Evolutionary conservation across 1,284 basidiomycete genomes (phyloP), one percentile per base, ranked within the genome.

Genomic region (Sanghuangporus sanghuang): DNA sequence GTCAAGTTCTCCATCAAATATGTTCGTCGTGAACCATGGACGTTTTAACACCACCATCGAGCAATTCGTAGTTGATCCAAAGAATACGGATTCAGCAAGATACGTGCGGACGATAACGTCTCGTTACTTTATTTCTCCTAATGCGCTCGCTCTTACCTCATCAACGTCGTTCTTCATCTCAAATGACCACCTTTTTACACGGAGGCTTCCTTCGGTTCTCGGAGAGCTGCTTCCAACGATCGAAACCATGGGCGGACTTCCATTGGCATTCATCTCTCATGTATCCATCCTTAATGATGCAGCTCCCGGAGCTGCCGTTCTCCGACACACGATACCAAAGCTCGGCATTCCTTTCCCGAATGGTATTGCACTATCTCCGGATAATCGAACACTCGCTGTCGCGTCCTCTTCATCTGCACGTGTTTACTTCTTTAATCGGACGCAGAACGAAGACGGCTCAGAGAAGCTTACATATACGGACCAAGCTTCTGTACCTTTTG

Each of bases 161-260:
- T 79, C 81, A 1, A 78, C 79, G 60, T 81, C 84, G 0, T 89
- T 91, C 71, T 86, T 85, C 67, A 78, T 90, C 42, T 82, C 81
- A 39, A 86, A 91, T 69, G 89, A 91, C 69, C 89, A 91, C 68
- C 71, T 83, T 32, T 72, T 90, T 68, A 89, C 89, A 0, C 78
- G 85, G 7, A 81, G 89, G 12, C 76, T 87, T 23, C 83, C 84
- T 0, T 70, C 73, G 44, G 64, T 70, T 4, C 58, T 88, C 21
- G 85, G 84, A 3, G 71, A 73, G 61, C 64, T 83, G 27, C 69
- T 85, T 0, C 82, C 86, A 0, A 36, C 85, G 44, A 49, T 81
- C 55, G 89, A 91, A 70, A 80, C 84, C 1, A 1, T 85, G 11
- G 72, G 86, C 2, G 81, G 73, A 2, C 74, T 89, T 0, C 86